Percentiles rank a stretch among this genome's conserved stretches.
These are phyloP conservation scores for Peronospora farinosa DNA, from an alignment of 352 stramenopile species.

Conservation along the genomic window DNA sequence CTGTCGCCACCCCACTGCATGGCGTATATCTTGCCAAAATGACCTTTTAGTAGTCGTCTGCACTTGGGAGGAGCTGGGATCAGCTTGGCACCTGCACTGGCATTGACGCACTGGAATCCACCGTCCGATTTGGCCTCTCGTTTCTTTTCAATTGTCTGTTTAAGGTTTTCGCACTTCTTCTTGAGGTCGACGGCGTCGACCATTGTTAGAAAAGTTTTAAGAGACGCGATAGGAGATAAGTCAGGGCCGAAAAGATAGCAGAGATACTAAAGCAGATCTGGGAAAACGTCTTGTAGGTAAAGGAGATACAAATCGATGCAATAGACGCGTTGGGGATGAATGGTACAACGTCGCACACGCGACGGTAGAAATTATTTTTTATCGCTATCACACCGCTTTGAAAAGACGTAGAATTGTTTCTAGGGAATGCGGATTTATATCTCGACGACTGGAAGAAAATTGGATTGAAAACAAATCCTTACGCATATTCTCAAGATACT, in stretches of 20 bases:
- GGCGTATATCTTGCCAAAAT: constrained; percentile 99
- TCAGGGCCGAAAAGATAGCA: not conserved
- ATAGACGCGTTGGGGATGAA: not conserved
- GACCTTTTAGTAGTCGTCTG: constrained; percentile 93
- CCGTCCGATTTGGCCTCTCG: constrained; percentile 71
- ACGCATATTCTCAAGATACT: too few species aligned
- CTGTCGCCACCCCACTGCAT: constrained; percentile 96
- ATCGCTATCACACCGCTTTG: not conserved
- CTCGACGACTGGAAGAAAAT: too few species aligned
- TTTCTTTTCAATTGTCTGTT: constrained; percentile 84
- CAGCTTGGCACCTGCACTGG: constrained; percentile 54
- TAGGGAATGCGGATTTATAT: too few species aligned
- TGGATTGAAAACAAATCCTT: too few species aligned
- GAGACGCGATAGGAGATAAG: not conserved
- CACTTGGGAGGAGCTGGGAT: constrained; percentile 87
- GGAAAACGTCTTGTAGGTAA: not conserved
- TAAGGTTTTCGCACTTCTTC: constrained; percentile 84
- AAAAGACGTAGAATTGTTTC: not conserved
- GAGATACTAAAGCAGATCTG: too few species aligned
- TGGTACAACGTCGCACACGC: not conserved
- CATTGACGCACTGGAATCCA: constrained; percentile 63
- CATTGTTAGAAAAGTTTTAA: constrained; percentile 31
- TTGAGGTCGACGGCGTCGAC: constrained; percentile 71
- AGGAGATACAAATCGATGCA: not conserved
- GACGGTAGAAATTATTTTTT: not conserved